Evolutionary conservation across 176 grass and related monocot genomes (phyloP), one percentile per base, ranked within the genome.

Genomic region (Rhipidocladum racemiflorum): DNA sequence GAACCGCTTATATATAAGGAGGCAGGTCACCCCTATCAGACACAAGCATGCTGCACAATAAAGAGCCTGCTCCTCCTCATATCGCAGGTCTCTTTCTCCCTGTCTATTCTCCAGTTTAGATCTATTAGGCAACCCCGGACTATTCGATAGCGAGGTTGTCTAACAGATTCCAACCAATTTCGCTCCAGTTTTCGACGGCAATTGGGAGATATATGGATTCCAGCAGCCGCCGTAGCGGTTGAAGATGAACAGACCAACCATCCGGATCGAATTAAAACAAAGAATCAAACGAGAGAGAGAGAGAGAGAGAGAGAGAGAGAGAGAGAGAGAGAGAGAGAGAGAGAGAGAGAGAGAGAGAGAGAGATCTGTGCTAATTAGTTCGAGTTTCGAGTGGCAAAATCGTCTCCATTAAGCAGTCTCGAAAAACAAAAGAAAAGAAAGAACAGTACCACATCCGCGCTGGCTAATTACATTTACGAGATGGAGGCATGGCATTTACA

Each of bases 381-480:
- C 3, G 27, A 48, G 49, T 1, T 48, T 67, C 3, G 27, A 48
- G 49, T 1, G 39, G 34, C 72, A 68, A 35, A 74, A 75, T 84
- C 70, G 0, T 65, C 45, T 50, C 6, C 42, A 9, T 42, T 5
- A 55, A 75, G 0, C 12, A 13, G 43, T 30, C 25, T 55, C 34
- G 51, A 29, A 2, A 9, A 18, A 61, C 5, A 62, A 16, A 14
- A 42, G 0, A 21, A 55, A 7, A 20, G 8, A 56, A 70, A 43
- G 38, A 15, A 28, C 4, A 42, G 18, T 16, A 23, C 4, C 30
- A 9, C 61, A 21, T 55, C 60, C 0, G 48, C 35, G 45, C 6
- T n/a, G 48, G 80, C 20, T 65, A 80, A 56, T 65, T 74, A 73
- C 84, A 86, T 73, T 51, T 65, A 45, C 76, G 36, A 7, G 42